Percentiles rank a stretch among this genome's conserved stretches.
These are phyloP conservation scores for Pinus tabuliformis DNA, from an alignment of 75 land plant species.

Conservation along the genomic window DNA sequence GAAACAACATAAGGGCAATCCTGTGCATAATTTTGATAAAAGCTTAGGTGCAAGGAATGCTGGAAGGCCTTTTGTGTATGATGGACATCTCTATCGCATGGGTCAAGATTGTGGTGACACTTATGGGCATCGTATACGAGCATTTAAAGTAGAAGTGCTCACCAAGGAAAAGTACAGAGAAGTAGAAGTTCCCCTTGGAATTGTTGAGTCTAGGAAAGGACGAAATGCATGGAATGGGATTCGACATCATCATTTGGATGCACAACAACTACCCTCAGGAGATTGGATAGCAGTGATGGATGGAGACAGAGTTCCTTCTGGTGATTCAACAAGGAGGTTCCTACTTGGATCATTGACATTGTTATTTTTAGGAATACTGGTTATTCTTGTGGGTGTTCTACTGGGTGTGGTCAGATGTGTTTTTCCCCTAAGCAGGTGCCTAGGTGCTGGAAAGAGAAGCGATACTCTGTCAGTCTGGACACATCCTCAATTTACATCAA, in stretches of 20 bases:
- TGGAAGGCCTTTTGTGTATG: constrained; percentile 76
- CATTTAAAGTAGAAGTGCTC: constrained; percentile 61
- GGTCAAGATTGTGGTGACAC: constrained; percentile 94
- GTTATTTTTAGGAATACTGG: constrained; percentile 27
- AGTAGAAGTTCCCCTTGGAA: constrained; percentile 63
- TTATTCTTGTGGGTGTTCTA: constrained; percentile 51
- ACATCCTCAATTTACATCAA: constrained; percentile 37
- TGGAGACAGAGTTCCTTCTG: constrained; percentile 96
- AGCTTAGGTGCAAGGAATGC: constrained; percentile 87
- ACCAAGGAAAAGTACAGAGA: constrained; percentile 64
- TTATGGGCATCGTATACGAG: constrained; percentile 65
- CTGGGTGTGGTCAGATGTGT: constrained; percentile 69
- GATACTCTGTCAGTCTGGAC: constrained; percentile 32
- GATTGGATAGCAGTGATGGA: constrained; percentile 94
- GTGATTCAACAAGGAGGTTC: constrained; percentile 54
- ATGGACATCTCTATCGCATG: constrained; percentile 70
- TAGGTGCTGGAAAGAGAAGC: constrained; percentile 44
- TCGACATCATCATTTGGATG: constrained; percentile 86
- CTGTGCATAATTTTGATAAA: constrained; percentile 58
- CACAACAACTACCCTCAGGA: constrained; percentile 65
- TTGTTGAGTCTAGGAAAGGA: constrained; percentile 66
- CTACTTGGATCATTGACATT: constrained; percentile 49
- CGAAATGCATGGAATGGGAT: constrained; percentile 87
- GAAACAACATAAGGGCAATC: constrained; percentile 80
- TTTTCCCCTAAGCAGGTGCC: constrained; percentile 52